A percentile compares a stretch with the other conserved stretches of the same genome.
Evolutionary conservation across 306 rosid species (phyloP).

Genomic region (Malus fusca): DNA sequence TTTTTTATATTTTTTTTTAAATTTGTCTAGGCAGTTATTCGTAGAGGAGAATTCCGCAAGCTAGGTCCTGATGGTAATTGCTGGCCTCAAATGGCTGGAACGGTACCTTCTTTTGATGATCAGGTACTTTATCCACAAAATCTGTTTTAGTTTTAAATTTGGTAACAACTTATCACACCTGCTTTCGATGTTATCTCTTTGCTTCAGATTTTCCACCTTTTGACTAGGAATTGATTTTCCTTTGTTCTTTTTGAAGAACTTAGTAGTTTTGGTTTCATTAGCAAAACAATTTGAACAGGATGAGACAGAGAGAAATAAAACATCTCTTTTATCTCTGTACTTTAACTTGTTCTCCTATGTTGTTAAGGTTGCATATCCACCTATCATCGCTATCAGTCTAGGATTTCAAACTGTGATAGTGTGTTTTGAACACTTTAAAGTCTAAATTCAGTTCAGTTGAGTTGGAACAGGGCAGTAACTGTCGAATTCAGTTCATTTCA

Average conservation of each 20-base stretch:
- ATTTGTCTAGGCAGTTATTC: constrained; percentile 75
- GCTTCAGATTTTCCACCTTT: neutral
- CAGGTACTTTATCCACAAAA: constrained; percentile 34
- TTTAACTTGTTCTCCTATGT: neutral
- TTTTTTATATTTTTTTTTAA: neutral
- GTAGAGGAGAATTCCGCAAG: constrained; percentile 78
- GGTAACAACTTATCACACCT: neutral
- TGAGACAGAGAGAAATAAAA: neutral
- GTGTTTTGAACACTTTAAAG: neutral
- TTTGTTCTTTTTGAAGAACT: neutral
- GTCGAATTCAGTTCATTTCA: too few species aligned
- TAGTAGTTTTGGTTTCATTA: neutral
- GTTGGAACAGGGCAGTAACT: too few species aligned
- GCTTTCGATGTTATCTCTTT: neutral
- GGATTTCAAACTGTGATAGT: neutral
- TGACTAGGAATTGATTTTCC: neutral
- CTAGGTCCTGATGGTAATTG: constrained; percentile 67
- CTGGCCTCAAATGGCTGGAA: constrained; percentile 96
- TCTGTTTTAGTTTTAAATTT: neutral
- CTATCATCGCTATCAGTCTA: neutral
- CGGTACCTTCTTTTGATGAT: constrained; percentile 48
- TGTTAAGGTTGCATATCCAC: neutral
- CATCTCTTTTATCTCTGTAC: neutral
- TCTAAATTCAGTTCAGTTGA: neutral
- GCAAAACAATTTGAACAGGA: neutral